A percentile compares a stretch with the other conserved stretches of the same genome.
phyloP scores from a whole-genome alignment of 805 yeast genomes.

The Teunomyces gatunensis region DNA sequence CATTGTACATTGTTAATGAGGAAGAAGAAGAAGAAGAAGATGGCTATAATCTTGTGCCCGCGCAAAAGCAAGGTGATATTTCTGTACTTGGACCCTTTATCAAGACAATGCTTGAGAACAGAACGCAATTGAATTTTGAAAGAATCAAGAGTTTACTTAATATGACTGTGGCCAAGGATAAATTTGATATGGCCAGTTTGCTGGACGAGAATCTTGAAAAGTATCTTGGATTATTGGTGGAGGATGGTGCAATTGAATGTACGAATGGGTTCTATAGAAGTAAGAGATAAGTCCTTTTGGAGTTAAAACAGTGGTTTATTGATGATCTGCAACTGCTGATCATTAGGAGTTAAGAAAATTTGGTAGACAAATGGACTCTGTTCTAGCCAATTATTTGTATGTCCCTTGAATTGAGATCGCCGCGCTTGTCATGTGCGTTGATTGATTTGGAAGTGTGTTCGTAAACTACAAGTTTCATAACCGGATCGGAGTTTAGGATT shows the following conservation, averaged over 20 bases:
- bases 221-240: conserved; percentile 42
- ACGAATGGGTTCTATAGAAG: conserved; percentile 28
- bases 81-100: conserved; percentile 44
- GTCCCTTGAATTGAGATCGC: no score
- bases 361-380: no score
- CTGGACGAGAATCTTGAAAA: conserved; percentile 41
- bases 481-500: no score
- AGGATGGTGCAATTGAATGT: conserved; percentile 38
- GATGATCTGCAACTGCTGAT: no score
- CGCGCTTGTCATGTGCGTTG: no score
- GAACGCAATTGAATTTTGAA: conserved; percentile 47
- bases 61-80: neutral
- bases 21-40: conserved; percentile 10
- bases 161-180: conserved; percentile 55
- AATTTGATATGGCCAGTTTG: conserved; percentile 30
- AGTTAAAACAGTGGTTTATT: no score
- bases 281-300: neutral
- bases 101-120: conserved; percentile 54
- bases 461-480: no score
- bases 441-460: no score
- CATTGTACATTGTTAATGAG: conserved; percentile 41
- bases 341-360: no score
- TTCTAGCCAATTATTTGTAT: no score
- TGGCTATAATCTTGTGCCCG: neutral
- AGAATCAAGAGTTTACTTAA: conserved; percentile 53